Base-by-base conservation (phyloP, 345 rosid genomes). In the Hirschfeldia incana region DNA sequence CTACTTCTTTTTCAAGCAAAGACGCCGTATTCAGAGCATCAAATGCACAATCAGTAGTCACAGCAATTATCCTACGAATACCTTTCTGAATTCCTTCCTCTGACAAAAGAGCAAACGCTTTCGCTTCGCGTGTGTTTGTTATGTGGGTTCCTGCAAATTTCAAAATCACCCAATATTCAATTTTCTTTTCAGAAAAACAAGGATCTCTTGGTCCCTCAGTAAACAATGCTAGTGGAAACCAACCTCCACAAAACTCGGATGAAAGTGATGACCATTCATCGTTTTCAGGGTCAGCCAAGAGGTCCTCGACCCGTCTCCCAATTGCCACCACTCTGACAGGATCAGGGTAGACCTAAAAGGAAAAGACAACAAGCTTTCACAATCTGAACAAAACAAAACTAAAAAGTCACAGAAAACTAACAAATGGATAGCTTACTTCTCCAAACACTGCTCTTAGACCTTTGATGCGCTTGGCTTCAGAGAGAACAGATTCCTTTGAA, bases 11-110 rank as follows among this genome's bases (percentile, higher is more conserved):
- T 81, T 87, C 93, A 76, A 95, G 89, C 11, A 69, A 69, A 15
- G 76, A 74, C 12, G 97, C 98, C 70, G 68, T 58, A 49, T 89
- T 84, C 77, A 90, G 63, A 33, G 99, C 97, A 72, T 89, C 84
- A 79, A 84, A 85, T 72, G 97, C 99, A 81, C 73, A 66, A 55
- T 87, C 93, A 73, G 92, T 78, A 1, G 99, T 95, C 57, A 91
- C 91, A 67, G 97, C 99, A 81, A 94, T 91, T 82, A 95, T 82
- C 80, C 98, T 88, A 60, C 97, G 72, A 34, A 95, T 80, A 76
- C 98, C 97, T 87, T 89, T 93, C 53, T 94, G 94, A 81, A 95
- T 88, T 39, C 94, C 98, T 87, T 95, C 97, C 88, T 95, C 97
- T 0, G 97, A 88, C 64, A 93, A 79, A 83, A 95, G 92, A 83